phyloP scores from a whole-genome alignment of 345 rosid genomes.

The Eucalyptus tenuipes region DNA sequence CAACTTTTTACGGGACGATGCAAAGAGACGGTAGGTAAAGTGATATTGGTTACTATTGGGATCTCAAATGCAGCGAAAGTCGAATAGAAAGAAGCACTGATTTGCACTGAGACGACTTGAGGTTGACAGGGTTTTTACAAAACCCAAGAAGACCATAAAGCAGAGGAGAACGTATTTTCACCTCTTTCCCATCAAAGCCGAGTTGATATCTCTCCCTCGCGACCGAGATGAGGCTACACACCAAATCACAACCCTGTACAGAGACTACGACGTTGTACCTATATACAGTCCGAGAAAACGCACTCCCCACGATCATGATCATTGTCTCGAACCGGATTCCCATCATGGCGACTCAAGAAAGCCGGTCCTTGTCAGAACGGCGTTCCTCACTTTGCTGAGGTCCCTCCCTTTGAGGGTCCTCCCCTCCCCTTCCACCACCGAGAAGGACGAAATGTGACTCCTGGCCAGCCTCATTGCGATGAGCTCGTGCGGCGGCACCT shows the following conservation, averaged over 20 bases:
- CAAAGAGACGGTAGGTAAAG: neutral
- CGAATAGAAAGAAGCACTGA: neutral
- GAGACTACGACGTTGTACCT: neutral
- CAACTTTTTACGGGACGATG: neutral
- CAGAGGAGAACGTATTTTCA: too few species aligned
- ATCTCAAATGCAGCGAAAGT: neutral
- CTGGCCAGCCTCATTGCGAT: slow-evolving; percentile 46
- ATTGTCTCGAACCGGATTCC: neutral
- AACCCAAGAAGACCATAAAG: neutral
- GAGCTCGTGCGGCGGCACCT: slow-evolving; percentile 69
- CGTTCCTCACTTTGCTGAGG: slow-evolving; percentile 65
- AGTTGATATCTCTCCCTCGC: neutral
- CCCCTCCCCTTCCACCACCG: slow-evolving; percentile 79
- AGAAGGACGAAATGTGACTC: slow-evolving; percentile 54
- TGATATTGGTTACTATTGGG: neutral
- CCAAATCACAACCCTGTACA: neutral
- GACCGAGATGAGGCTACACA: neutral
- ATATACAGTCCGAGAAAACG: neutral
- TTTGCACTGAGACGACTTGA: neutral
- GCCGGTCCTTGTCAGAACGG: slow-evolving; percentile 67
- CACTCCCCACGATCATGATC: neutral
- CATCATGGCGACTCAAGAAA: slow-evolving; percentile 42
- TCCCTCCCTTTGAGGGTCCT: slow-evolving; percentile 85
- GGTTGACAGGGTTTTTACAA: neutral
- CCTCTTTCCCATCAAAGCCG: neutral